A percentile compares a stretch with the other conserved stretches of the same genome.
Conservation (phyloP, 345 rosid species). For the Boechera stricta region DNA sequence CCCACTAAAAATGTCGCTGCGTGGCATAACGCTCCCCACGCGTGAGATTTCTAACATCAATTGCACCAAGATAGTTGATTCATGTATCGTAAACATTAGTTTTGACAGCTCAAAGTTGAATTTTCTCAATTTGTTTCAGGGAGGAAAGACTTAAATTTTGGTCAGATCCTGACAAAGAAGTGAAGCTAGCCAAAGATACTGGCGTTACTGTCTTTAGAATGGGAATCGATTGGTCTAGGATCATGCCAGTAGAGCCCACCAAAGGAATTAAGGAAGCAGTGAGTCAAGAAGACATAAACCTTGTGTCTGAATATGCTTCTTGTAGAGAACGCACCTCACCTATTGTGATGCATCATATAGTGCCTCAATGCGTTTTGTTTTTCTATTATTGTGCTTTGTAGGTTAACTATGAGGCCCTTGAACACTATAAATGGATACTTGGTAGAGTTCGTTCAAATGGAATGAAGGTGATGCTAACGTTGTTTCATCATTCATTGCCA, state of each 20-base stretch:
- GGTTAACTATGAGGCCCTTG: slow-evolving; percentile 90
- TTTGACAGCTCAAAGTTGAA: slow-evolving; percentile 30
- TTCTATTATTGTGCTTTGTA: slow-evolving; percentile 33
- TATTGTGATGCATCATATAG: neutral
- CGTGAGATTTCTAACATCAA: slow-evolving; percentile 55
- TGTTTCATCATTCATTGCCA: slow-evolving; percentile 95
- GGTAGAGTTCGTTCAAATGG: slow-evolving; percentile 74
- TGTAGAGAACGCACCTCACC: slow-evolving; percentile 18
- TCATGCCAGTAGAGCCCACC: slow-evolving; percentile 90
- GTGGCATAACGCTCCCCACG: slow-evolving; percentile 88
- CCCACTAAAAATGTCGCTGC: slow-evolving; percentile 84
- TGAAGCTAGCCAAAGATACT: slow-evolving; percentile 85
- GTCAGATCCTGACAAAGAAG: slow-evolving; percentile 94
- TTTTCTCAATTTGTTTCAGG: slow-evolving; percentile 56
- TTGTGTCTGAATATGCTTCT: slow-evolving; percentile 32
- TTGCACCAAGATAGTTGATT: neutral
- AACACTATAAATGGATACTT: slow-evolving; percentile 89
- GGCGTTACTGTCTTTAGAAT: slow-evolving; percentile 81
- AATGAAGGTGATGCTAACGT: slow-evolving; percentile 97
- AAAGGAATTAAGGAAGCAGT: slow-evolving; percentile 70
- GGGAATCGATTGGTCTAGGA: slow-evolving; percentile 93
- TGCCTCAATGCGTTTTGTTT: slow-evolving; percentile 1
- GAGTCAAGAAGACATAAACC: slow-evolving; percentile 46
- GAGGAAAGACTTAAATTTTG: slow-evolving; percentile 92
- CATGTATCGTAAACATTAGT: neutral